phyloP scores from a whole-genome alignment of 805 yeast genomes.

The Metschnikowia similis region DNA sequence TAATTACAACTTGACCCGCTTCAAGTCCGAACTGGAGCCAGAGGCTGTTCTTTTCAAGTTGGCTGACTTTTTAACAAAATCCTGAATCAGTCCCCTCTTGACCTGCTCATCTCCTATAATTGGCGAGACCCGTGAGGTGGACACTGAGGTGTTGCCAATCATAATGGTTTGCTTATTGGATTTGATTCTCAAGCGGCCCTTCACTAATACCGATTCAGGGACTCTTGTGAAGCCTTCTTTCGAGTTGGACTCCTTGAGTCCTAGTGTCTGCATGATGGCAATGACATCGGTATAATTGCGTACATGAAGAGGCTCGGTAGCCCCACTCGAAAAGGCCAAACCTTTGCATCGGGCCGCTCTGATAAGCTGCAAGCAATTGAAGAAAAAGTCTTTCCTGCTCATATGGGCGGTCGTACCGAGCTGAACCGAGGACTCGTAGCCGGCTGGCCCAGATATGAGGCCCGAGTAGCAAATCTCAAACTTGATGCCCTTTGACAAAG shows the following conservation, averaged over 20 bases:
- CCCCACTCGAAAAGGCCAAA: slow-evolving; percentile 74
- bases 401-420: slow-evolving; percentile 26
- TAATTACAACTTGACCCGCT: not conserved
- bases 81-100: slow-evolving; percentile 23
- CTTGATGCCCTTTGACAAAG: slow-evolving; percentile 74
- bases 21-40: slow-evolving; percentile 3
- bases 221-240: slow-evolving; percentile 53
- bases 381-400: slow-evolving; percentile 58
- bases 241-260: slow-evolving; percentile 62
- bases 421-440: slow-evolving; percentile 19
- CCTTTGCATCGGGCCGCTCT: slow-evolving; percentile 83
- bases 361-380: slow-evolving; percentile 68
- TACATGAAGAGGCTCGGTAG: slow-evolving; percentile 49
- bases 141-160: slow-evolving; percentile 40
- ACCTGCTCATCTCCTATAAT: slow-evolving; percentile 8
- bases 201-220: slow-evolving; percentile 62
- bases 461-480: slow-evolving; percentile 73
- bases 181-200: slow-evolving; percentile 67
- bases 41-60: slow-evolving; percentile 21
- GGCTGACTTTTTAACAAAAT: slow-evolving; percentile 14
- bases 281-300: slow-evolving; percentile 67
- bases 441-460: slow-evolving; percentile 40
- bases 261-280: slow-evolving; percentile 63
- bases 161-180: slow-evolving; percentile 74
- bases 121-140: slow-evolving; percentile 6